Evolutionary conservation across 352 stramenopile species (phyloP).

Genomic region (Phytophthora agathidicida): DNA sequence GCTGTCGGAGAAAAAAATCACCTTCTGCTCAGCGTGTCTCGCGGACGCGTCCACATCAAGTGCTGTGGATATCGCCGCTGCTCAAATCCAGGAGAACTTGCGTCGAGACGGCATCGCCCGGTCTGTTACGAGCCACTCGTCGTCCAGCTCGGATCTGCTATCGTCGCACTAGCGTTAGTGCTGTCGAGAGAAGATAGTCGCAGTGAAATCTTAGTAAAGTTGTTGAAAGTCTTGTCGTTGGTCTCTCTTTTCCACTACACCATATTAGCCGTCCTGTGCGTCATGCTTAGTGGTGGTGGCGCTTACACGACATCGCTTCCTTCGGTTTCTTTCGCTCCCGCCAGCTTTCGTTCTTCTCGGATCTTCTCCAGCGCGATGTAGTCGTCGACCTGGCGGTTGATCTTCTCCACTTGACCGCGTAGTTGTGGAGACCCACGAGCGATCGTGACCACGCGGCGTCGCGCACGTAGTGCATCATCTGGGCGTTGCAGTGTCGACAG

Average conservation of each 20-base stretch:
- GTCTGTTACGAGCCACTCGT: slow-evolving; percentile 34
- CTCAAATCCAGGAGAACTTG: slow-evolving; percentile 30
- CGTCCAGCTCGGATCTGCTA: slow-evolving; percentile 31
- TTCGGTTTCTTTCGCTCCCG: slow-evolving; percentile 6
- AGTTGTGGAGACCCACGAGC: slow-evolving; percentile 9
- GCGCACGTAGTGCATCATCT: slow-evolving; percentile 19
- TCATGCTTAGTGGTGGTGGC: not conserved
- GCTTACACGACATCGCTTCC: slow-evolving; percentile 3
- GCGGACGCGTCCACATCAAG: slow-evolving; percentile 30
- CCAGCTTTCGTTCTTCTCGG: slow-evolving; percentile 16
- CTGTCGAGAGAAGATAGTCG: slow-evolving; percentile 20
- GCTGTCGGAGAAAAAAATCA: slow-evolving; percentile 39
- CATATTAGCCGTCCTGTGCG: not conserved
- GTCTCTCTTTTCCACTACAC: not conserved
- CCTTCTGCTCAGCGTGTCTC: slow-evolving; percentile 38
- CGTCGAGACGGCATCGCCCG: slow-evolving; percentile 16
- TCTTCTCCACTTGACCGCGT: slow-evolving; percentile 15
- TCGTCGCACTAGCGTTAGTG: slow-evolving; percentile 20
- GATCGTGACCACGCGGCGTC: slow-evolving; percentile 16
- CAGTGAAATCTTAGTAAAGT: slow-evolving; percentile 31
- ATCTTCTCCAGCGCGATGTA: slow-evolving; percentile 24
- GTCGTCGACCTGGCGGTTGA: slow-evolving; percentile 27
- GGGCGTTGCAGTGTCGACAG: slow-evolving; percentile 16
- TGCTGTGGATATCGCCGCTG: slow-evolving; percentile 30
- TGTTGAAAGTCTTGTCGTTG: slow-evolving; percentile 12